A percentile compares a stretch with the other conserved stretches of the same genome.
Conservation (phyloP, 2,329 filamentous ascomycete species). For the Cercospora sojina region DNA sequence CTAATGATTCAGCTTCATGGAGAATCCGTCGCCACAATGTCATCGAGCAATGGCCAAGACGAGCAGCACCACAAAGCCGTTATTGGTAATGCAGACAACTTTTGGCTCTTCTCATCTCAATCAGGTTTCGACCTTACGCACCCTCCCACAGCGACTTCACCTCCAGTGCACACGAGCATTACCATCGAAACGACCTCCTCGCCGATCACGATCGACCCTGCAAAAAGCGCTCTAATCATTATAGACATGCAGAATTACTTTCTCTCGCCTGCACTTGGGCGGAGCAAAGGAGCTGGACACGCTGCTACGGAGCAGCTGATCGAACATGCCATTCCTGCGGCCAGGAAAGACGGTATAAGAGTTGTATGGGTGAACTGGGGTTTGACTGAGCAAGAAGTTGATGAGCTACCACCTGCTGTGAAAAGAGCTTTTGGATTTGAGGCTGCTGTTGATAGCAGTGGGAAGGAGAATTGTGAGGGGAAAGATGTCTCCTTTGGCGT, state of each 20-base stretch:
- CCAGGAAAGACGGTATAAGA: slow-evolving; percentile 52
- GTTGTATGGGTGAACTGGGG: slow-evolving; percentile 60
- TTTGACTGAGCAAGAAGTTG: slow-evolving; percentile 53
- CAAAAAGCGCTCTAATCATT: slow-evolving; percentile 38
- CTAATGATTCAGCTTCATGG: background rate
- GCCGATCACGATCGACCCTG: slow-evolving; percentile 37
- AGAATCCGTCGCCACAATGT: background rate
- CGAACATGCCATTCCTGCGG: slow-evolving; percentile 48
- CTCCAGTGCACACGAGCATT: slow-evolving; percentile 27
- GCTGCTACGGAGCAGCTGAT: slow-evolving; percentile 45
- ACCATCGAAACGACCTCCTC: slow-evolving; percentile 32
- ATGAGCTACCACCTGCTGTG: slow-evolving; percentile 51
- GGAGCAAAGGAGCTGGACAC: slow-evolving; percentile 43
- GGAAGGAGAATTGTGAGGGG: slow-evolving; percentile 22
- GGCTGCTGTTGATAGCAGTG: slow-evolving; percentile 23
- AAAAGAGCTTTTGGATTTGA: slow-evolving; percentile 51
- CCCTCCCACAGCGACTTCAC: slow-evolving; percentile 35
- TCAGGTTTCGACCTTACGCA: slow-evolving; percentile 51
- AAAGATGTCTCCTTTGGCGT: slow-evolving; percentile 21
- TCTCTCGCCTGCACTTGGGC: slow-evolving; percentile 36
- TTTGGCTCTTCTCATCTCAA: slow-evolving; percentile 47
- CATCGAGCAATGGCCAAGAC: slow-evolving; percentile 1
- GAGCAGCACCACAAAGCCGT: slow-evolving; percentile 28
- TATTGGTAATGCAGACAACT: slow-evolving; percentile 45
- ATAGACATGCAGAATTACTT: slow-evolving; percentile 41